Percentiles rank a stretch among this genome's conserved stretches.
These are phyloP conservation scores for Cenchrus purpureus DNA, from an alignment of 176 grass and related monocot genomes.

Conservation along the genomic window DNA sequence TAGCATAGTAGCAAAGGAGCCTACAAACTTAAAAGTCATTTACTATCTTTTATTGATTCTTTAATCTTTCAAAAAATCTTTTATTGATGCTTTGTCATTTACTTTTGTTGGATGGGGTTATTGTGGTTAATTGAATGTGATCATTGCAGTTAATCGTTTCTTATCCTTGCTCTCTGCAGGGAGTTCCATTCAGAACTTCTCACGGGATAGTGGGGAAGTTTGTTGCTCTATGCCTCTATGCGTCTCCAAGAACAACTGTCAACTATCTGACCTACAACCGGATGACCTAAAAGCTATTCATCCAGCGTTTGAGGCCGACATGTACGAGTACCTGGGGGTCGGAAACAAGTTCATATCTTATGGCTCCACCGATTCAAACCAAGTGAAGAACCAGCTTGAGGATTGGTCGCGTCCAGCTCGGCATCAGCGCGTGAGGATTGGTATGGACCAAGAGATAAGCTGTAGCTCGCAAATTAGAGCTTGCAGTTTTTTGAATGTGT, in stretches of 20 bases:
- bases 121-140: not conserved
- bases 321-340: conserved; percentile 78
- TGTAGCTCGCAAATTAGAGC: not conserved
- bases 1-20: not conserved
- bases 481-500: conserved; percentile 28
- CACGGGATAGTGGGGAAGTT: conserved; percentile 90
- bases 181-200: conserved; percentile 86
- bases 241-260: conserved; percentile 65
- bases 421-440: conserved; percentile 39
- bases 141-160: no score
- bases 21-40: not conserved
- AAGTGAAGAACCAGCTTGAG: conserved; percentile 77
- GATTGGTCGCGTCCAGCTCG: conserved; percentile 69
- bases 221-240: conserved; percentile 60
- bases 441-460: conserved; percentile 27
- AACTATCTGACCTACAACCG: conserved; percentile 73
- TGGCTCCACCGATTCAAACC: conserved; percentile 77
- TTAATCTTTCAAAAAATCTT: no score
- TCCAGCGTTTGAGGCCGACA: conserved; percentile 75
- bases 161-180: conserved; percentile 39
- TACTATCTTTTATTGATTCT: not conserved
- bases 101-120: not conserved
- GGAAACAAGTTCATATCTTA: conserved; percentile 95
- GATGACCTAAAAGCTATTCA: conserved; percentile 67
- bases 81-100: not conserved